Percentiles rank a stretch among this genome's conserved stretches.
These are phyloP conservation scores for Saussurea involucrata DNA, from an alignment of 129 eudicot species.

Conservation along the genomic window DNA sequence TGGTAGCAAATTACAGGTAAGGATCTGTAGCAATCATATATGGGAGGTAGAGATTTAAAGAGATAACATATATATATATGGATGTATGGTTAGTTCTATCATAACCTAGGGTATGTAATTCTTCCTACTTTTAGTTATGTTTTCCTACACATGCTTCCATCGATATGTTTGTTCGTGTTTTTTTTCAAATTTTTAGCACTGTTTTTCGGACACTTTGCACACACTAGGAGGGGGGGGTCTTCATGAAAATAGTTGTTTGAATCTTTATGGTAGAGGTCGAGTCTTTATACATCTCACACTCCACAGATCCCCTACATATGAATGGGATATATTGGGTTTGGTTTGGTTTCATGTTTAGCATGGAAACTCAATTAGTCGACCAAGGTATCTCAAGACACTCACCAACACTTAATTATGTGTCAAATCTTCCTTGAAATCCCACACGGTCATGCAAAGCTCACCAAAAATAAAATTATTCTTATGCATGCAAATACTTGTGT, in stretches of 20 bases:
- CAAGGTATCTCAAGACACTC: not conserved
- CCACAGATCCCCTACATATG: not conserved
- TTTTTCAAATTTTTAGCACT: not conserved
- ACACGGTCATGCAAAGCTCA: not conserved
- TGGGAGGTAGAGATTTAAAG: not conserved
- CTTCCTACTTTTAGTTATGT: not conserved
- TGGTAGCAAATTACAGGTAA: not conserved
- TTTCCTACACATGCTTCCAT: not conserved
- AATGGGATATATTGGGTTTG: not conserved
- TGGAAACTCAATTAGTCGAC: not conserved
- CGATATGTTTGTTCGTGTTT: not conserved
- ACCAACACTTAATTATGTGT: not conserved
- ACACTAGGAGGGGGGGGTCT: not conserved
- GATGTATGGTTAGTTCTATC: not conserved
- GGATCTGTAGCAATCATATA: not conserved
- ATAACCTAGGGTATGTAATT: too few species aligned
- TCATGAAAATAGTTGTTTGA: not conserved
- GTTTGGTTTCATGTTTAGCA: not conserved
- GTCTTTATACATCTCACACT: not conserved
- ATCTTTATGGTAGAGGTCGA: not conserved
- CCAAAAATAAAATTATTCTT: not conserved
- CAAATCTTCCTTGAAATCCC: not conserved
- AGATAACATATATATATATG: not conserved
- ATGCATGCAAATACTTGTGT: not conserved
- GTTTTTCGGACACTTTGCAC: too few species aligned